These are phyloP conservation scores for Pistacia integerrima DNA, from an alignment of 345 rosid genomes.

Conservation along the genomic window DNA sequence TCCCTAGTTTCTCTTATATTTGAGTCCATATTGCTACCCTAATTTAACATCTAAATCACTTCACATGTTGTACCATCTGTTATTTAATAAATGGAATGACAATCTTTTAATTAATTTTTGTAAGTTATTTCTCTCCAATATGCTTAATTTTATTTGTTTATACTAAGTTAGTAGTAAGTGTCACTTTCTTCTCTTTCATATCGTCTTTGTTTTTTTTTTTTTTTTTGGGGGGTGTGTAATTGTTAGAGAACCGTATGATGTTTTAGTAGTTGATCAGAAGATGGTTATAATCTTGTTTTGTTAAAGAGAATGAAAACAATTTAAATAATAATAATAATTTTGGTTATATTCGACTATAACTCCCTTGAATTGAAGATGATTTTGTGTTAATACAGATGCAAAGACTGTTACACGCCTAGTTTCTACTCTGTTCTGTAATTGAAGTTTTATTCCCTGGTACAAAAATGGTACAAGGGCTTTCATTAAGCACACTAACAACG, in stretches of 20 bases:
- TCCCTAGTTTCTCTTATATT: neutral
- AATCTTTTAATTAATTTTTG: neutral
- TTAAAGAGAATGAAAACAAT: neutral
- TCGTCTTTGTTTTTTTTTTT: neutral
- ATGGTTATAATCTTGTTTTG: neutral
- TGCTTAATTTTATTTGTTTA: neutral
- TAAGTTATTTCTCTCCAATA: neutral
- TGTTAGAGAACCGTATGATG: too few species aligned
- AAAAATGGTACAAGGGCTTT: slow-evolving; percentile 56
- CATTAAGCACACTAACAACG: slow-evolving; percentile 47
- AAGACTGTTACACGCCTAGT: neutral
- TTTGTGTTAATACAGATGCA: slow-evolving; percentile 21
- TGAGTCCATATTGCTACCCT: too few species aligned
- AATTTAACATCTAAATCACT: too few species aligned
- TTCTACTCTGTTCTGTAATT: slow-evolving; percentile 13
- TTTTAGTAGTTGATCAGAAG: neutral
- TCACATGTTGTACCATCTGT: too few species aligned
- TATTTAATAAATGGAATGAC: neutral
- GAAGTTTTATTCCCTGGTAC: slow-evolving; percentile 19
- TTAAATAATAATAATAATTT: neutral
- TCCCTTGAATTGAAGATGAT: neutral
- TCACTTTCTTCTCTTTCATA: neutral
- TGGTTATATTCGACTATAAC: neutral
- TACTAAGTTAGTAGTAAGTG: too few species aligned
- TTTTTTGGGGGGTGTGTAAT: too few species aligned